These are phyloP conservation scores for Pichia sp. DNA, from an alignment of 1,139 yeast genomes.

Conservation along the genomic window DNA sequence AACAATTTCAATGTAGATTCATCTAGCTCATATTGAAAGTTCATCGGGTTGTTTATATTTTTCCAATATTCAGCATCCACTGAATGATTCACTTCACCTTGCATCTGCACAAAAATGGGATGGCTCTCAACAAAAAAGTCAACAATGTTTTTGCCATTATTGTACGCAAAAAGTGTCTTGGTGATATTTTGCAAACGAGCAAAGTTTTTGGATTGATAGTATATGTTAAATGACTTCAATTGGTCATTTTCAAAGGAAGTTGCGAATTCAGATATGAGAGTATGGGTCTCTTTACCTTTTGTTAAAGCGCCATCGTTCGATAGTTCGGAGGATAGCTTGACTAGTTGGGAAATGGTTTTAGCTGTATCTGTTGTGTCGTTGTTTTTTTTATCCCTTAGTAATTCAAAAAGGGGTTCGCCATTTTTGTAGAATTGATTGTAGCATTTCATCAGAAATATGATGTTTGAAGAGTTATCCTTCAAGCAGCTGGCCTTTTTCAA, in stretches of 20 bases:
- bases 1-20: conserved; percentile 16
- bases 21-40: conserved; percentile 28
- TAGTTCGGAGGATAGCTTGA: conserved; percentile 58
- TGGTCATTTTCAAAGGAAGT: conserved; percentile 67
- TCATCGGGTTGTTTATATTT: conserved; percentile 39
- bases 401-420: conserved; percentile 51
- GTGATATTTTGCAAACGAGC: conserved; percentile 76
- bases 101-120: conserved; percentile 55
- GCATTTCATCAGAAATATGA: conserved; percentile 68
- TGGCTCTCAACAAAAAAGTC: conserved; percentile 80
- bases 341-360: conserved; percentile 62
- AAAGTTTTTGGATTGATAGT: conserved; percentile 50
- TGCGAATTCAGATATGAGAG: conserved; percentile 61
- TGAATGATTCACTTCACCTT: conserved; percentile 27
- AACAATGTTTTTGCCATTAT: conserved; percentile 79
- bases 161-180: conserved; percentile 68
- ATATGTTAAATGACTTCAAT: conserved; percentile 50
- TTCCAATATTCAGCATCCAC: conserved; percentile 34
- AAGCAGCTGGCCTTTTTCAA: conserved; percentile 70
- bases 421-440: conserved; percentile 67
- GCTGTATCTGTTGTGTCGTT: conserved; percentile 50
- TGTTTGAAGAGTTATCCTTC: conserved; percentile 66
- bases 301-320: conserved; percentile 40
- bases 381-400: conserved; percentile 32
- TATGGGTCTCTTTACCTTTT: conserved; percentile 43